Base-by-base conservation (phyloP, 495 filamentous ascomycete species). In the Xylaria intraflava region DNA sequence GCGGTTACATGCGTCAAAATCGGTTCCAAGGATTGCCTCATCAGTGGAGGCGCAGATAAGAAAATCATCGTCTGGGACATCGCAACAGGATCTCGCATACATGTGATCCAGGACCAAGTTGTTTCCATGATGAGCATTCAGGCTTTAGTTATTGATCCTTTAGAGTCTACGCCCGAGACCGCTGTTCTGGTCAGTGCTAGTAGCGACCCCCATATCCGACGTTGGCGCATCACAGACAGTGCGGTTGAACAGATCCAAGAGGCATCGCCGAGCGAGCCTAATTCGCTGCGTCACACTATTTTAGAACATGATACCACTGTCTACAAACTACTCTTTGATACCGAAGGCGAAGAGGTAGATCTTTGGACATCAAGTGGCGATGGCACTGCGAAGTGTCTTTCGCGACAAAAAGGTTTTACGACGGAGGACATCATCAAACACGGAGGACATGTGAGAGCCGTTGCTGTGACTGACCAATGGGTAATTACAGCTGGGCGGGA, bases 341-440 rank as follows among this genome's bases (percentile, higher is more conserved):
- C 57, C 22, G 67, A 69, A 20, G 56, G 61, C 29, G 72, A 72
- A 29, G 88, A 89, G 49, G 77, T 73, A 2, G 92, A 96, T 58
- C 72, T 97, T 24, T 96, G 88, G 88, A 95, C 90, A 11, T 86
- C 91, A 2, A 91, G 86, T 27, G 88, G 89, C 11, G 93, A 98
- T 63, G 90, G 85, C 35, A 88, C 83, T 0, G 82, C 82, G 2
- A 89, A 89, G 61, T 88, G 86, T 61, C 74, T 95, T 14, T 78
- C 83, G 8, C 73, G 88, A 45, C 67, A 76, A 8, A 78, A 78
- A 46, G 76, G 73, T 0, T 93, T 86, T 77, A 78, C 81, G 48
- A 74, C 78, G 6, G 90, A 90, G 52, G 82, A 88, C 45, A 80
- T 72, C 1, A 75, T 95, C 45, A 65, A 73, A 26, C 92, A 97